Evolutionary conservation across 495 filamentous ascomycete genomes (phyloP), one percentile per base, ranked within the genome.

Genomic region (Lindgomyces ingoldianus): DNA sequence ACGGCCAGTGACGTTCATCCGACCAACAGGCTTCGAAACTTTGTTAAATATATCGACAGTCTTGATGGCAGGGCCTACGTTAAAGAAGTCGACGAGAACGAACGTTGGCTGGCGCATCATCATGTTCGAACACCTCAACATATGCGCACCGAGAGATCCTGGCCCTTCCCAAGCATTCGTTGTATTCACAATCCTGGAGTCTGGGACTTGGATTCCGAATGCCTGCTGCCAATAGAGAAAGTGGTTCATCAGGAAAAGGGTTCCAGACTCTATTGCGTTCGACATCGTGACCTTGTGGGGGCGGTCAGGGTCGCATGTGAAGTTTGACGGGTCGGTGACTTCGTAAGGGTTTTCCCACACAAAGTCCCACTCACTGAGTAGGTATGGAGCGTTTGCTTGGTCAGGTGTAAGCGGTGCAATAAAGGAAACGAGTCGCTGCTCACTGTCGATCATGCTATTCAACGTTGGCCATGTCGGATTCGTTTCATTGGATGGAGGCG

Each of bases 401-500:
- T 64, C 60, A 12, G 67, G 54, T 27, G 36, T 30, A 1, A 73
- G 61, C 3, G 51, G 52, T 0, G 62, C 61, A 16, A 77, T 57
- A 58, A 77, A 75, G 30, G 63, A 68, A 12, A 76, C 58, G 9
- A 77, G 60, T 3, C 75, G 67, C 41, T 69, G 68, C 29, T 67
- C 62, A 21, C 36, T 60, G 26, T 46, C 50, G 60, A 76, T 77
- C 46, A 77, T 57, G 2, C 48, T 25, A 6, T 60, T 45, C 14
- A 75, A 55, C 1, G 74, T 77, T 25, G 75, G 75, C 75, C 75
- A 77, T 25, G 51, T 52, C 9, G 56, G 57, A 29, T 19, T 22
- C 21, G 53, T 57, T 16, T 61, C 21, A 6, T 62, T 53, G 6
- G 74, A 76, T 81, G 93, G 88, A 27, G 85, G 87, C 8, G 46